These are phyloP conservation scores for Volvariella volvacea DNA, from an alignment of 1,284 basidiomycete genomes.

Conservation along the genomic window DNA sequence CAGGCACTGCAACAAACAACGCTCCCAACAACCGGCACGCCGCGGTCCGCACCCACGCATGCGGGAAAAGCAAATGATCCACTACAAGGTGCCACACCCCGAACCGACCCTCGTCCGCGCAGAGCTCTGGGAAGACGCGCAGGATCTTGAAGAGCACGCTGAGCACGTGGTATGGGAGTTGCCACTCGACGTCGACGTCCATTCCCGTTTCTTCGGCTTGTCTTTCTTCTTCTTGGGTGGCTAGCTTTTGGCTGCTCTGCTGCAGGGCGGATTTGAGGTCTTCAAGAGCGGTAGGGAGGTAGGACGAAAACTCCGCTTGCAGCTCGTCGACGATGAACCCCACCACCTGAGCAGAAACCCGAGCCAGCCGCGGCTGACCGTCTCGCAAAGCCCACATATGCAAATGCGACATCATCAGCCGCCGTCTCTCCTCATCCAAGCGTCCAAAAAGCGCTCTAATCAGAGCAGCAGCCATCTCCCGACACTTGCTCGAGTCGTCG, in stretches of 20 bases:
- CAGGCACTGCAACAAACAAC: slow-evolving; percentile 54
- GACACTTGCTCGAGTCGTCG: slow-evolving; percentile 85
- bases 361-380: slow-evolving; percentile 52
- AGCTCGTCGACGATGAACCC: slow-evolving; percentile 72
- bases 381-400: slow-evolving; percentile 76
- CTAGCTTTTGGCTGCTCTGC: slow-evolving; percentile 36
- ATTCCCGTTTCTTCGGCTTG: slow-evolving; percentile 20
- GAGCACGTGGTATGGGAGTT: slow-evolving; percentile 79
- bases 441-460: slow-evolving; percentile 72
- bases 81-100: slow-evolving; percentile 61
- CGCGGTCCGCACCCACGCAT: slow-evolving; percentile 89
- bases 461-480: slow-evolving; percentile 81
- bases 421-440: slow-evolving; percentile 56
- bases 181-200: slow-evolving; percentile 59
- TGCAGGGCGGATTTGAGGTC: slow-evolving; percentile 50
- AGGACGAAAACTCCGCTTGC: slow-evolving; percentile 39
- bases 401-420: slow-evolving; percentile 63
- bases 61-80: slow-evolving; percentile 79
- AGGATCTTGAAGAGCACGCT: slow-evolving; percentile 62
- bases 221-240: slow-evolving; percentile 27
- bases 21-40: slow-evolving; percentile 74
- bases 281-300: slow-evolving; percentile 49
- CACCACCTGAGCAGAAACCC: slow-evolving; percentile 78
- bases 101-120: slow-evolving; percentile 12
- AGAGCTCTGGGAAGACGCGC: slow-evolving; percentile 44